Base-by-base conservation (phyloP, 1,139 yeast species). In the Debaryomyces nepalensis region DNA sequence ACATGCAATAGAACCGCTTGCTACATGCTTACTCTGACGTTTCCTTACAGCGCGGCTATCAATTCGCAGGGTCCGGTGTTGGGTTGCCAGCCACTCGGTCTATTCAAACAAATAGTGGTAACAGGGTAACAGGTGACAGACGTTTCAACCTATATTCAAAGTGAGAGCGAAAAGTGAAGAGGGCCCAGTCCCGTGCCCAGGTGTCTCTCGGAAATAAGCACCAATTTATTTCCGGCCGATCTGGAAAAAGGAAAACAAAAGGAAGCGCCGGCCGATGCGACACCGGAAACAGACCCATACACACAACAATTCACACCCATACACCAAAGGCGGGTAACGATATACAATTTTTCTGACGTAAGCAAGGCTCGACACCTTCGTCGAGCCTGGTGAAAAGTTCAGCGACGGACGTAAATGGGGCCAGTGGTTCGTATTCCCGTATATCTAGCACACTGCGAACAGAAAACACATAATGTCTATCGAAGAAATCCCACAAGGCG, bases 401-500 rank as follows among this genome's bases (percentile, higher is more conserved):
- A 21, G 20, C 34, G 34, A 31, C 10, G 32, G 32, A 29, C 32
- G n/a, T 29, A 29, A 29, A 9, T 29, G 10, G n/a, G n/a, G n/a
- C n/a, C n/a, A n/a, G n/a, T n/a, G n/a, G n/a, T n/a, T n/a, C n/a
- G n/a, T n/a, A n/a, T n/a, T n/a, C n/a, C 14, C 15, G 32, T 29
- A 29, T 37, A 29, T 10, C 22, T 21, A 22, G 22, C 14, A 37
- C 29, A 20, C 8, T 31, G 26, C 14, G 27, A 10, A 11, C 18
- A 16, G 33, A 37, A 33, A 16, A 39, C 29, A 37, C 39, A 68
- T 48, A 52, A 78, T 76, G 81, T 72, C 82, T 45, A 65, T 70
- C 54, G 78, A 73, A 70, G 79, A 78, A 73, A 84, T 88, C 74
- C 91, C 95, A 68, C 88, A 84, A 68, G 96, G 95, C 59, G 86